These are phyloP conservation scores for Pistacia atlantica DNA, from an alignment of 345 rosid species.

Conservation along the genomic window DNA sequence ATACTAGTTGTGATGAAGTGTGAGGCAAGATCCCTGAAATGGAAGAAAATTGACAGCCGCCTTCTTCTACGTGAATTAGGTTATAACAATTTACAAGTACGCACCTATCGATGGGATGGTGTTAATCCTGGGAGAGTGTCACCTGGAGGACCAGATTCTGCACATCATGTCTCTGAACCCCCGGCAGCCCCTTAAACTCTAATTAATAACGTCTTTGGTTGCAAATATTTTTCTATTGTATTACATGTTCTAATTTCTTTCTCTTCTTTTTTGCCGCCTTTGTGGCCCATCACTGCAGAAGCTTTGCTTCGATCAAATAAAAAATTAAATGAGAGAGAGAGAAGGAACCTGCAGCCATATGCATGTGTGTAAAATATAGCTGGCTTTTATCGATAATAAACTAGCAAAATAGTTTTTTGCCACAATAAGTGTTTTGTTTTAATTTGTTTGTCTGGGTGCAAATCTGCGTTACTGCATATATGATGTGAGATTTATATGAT, in stretches of 20 bases:
- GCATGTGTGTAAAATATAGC: no score
- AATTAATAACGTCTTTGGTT: not conserved
- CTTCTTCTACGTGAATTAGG: slow-evolving; percentile 33
- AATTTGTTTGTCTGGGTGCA: no score
- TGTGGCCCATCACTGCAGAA: no score
- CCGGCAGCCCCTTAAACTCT: slow-evolving; percentile 7
- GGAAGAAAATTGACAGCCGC: slow-evolving; percentile 11
- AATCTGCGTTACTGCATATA: no score
- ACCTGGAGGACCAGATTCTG: slow-evolving; percentile 50
- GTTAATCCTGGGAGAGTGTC: slow-evolving; percentile 17
- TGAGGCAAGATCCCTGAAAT: slow-evolving; percentile 14
- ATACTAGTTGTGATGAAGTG: slow-evolving; percentile 13
- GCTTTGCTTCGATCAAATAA: no score
- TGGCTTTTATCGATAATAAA: no score
- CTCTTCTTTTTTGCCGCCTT: not conserved
- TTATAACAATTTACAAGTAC: slow-evolving; percentile 13
- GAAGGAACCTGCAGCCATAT: not conserved
- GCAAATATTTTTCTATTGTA: not conserved
- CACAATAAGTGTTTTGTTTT: no score
- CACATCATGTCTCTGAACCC: slow-evolving; percentile 31
- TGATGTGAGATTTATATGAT: no score
- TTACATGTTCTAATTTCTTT: not conserved
- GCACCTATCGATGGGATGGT: slow-evolving; percentile 13
- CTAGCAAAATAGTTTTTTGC: no score
- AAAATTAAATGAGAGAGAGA: not conserved